Evolutionary conservation across 345 rosid species (phyloP).

Genomic region (Clarkia xantiana): DNA sequence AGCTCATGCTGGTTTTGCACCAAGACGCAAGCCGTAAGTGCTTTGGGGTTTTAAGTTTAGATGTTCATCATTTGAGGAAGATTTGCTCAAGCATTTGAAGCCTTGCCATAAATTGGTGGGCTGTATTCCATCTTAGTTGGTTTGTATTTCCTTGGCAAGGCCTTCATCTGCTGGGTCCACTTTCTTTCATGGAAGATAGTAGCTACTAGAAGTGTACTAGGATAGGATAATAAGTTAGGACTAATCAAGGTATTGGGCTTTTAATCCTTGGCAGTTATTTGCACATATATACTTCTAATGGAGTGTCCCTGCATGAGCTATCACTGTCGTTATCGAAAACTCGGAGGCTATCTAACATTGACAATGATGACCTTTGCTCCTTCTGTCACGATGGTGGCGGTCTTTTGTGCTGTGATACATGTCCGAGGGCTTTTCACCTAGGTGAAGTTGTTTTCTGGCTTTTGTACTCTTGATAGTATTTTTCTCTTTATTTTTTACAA

Average conservation of each 20-base stretch:
- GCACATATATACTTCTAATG: constrained; percentile 90
- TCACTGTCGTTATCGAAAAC: constrained; percentile 47
- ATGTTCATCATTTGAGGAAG: neutral
- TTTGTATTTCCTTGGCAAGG: neutral
- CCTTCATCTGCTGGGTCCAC: neutral
- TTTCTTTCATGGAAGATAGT: neutral
- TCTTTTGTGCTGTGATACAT: constrained; percentile 84
- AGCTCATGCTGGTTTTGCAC: constrained; percentile 94
- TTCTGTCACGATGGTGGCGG: constrained; percentile 77
- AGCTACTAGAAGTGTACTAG: too few species aligned
- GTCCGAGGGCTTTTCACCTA: constrained; percentile 90
- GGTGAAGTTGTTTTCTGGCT: constrained; percentile 22
- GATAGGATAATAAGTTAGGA: neutral
- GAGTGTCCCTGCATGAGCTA: constrained; percentile 93
- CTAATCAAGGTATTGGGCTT: constrained; percentile 2
- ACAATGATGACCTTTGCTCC: constrained; percentile 81
- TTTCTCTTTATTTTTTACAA: too few species aligned
- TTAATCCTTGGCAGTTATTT: constrained; percentile 42
- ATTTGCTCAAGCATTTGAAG: neutral
- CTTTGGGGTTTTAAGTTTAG: neutral
- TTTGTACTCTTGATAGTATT: neutral
- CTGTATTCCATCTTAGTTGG: neutral
- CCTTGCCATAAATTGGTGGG: neutral
- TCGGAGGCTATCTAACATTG: constrained; percentile 34
- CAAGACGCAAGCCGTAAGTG: constrained; percentile 94